phyloP scores from a whole-genome alignment of 2,329 filamentous ascomycete genomes.

The Neoarthrinium moseri region DNA sequence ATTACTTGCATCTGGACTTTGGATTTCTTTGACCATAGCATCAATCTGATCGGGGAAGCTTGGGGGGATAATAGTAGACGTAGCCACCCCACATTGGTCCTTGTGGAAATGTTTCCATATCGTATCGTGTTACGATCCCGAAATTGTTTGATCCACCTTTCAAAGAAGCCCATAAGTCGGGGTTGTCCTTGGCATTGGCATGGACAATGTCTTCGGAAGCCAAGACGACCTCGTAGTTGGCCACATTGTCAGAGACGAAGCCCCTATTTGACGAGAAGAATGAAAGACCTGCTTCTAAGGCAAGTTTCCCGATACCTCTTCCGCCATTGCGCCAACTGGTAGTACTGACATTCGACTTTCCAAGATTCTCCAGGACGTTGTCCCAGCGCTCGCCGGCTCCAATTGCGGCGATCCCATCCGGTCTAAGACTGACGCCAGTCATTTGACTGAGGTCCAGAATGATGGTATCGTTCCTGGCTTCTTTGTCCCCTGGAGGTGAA shows the following conservation, averaged over 20 bases:
- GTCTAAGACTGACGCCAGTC: too few species aligned
- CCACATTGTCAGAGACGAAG: conserved; percentile 11
- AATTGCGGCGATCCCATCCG: too few species aligned
- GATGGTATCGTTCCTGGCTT: too few species aligned
- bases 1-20: conserved; percentile 3
- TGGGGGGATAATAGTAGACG: conserved; percentile 17
- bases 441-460: too few species aligned
- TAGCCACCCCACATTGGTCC: conserved; percentile 29
- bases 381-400: too few species aligned
- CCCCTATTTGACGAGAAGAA: conserved; percentile 13
- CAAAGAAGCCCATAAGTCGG: neutral
- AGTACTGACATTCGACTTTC: too few species aligned
- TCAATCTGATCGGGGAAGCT: conserved; percentile 15
- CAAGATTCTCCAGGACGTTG: too few species aligned
- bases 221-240: conserved; percentile 1
- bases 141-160: neutral
- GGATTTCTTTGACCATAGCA: conserved; percentile 11
- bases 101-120: conserved; percentile 16
- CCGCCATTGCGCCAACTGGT: too few species aligned
- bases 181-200: neutral
- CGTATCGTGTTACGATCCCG: conserved; percentile 16
- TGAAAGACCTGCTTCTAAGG: too few species aligned
- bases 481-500: too few species aligned
- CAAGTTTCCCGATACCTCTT: too few species aligned
- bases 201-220: neutral